Percentiles rank a stretch among this genome's conserved stretches.
Conservation (phyloP, 805 yeast species). For the Yarrowia sp. region DNA sequence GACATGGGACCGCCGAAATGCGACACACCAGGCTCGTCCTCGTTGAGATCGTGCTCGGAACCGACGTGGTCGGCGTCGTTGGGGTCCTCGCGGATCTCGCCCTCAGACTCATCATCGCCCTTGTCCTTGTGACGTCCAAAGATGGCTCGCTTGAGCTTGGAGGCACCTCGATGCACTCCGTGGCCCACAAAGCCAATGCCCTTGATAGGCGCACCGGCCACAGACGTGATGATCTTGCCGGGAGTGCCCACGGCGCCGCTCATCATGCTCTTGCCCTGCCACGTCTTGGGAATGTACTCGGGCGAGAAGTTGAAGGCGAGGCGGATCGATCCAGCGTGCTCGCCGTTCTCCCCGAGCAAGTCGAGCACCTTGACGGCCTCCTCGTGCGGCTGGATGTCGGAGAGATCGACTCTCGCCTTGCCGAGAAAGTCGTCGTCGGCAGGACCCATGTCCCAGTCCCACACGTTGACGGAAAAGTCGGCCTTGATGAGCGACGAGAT, state of each 20-base stretch:
- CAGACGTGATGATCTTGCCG: conserved; percentile 46
- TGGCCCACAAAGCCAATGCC: conserved; percentile 51
- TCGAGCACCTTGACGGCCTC: conserved; percentile 53
- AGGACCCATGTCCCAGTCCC: conserved; percentile 94
- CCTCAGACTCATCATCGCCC: conserved; percentile 7
- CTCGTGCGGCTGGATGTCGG: conserved; percentile 58
- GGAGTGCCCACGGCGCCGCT: conserved; percentile 36
- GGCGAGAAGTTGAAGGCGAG: conserved; percentile 67
- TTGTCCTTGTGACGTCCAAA: conserved; percentile 35
- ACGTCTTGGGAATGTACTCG: conserved; percentile 49
- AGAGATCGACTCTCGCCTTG: conserved; percentile 53
- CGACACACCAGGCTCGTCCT: background rate
- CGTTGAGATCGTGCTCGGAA: conserved; percentile 5
- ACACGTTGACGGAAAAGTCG: conserved; percentile 54
- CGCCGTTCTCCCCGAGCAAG: conserved; percentile 46
- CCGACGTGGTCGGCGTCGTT: background rate
- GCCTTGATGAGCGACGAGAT: conserved; percentile 64
- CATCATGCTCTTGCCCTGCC: conserved; percentile 32
- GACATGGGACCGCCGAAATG: conserved; percentile 19
- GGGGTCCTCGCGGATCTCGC: background rate
- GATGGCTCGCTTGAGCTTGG: conserved; percentile 26
- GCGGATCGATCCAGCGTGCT: conserved; percentile 56
- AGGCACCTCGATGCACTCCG: conserved; percentile 38
- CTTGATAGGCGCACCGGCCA: conserved; percentile 51
- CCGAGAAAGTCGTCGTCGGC: conserved; percentile 83